Evolutionary conservation across 2,329 filamentous ascomycete genomes (phyloP).

Genomic region (Claviceps sp.): DNA sequence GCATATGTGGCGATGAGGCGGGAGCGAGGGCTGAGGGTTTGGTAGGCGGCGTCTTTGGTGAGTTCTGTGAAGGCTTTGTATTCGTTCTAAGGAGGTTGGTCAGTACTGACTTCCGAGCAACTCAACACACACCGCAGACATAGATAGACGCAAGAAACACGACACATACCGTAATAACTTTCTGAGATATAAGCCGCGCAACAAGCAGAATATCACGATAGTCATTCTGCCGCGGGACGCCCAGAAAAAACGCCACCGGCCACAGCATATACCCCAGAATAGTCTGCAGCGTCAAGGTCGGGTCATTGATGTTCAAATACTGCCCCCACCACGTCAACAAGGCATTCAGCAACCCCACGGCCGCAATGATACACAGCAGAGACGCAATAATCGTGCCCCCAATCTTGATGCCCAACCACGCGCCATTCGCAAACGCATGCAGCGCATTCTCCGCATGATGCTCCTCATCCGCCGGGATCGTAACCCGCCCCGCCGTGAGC

Average conservation of each 20-base stretch:
- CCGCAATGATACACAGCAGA: slow-evolving; percentile 70
- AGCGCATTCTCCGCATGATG: slow-evolving; percentile 66
- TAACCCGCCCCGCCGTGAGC: slow-evolving; percentile 66
- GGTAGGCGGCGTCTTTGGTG: slow-evolving; percentile 44
- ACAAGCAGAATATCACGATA: slow-evolving; percentile 55
- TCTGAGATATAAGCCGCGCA: slow-evolving; percentile 65
- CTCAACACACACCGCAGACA: no score
- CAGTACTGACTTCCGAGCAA: neutral
- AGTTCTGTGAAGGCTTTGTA: slow-evolving; percentile 58
- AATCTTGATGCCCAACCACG: slow-evolving; percentile 78
- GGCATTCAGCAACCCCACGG: slow-evolving; percentile 61
- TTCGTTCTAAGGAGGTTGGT: slow-evolving; percentile 43
- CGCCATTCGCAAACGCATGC: slow-evolving; percentile 73
- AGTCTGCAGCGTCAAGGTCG: slow-evolving; percentile 56
- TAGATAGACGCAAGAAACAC: neutral
- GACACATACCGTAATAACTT: slow-evolving; percentile 49
- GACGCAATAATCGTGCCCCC: slow-evolving; percentile 69
- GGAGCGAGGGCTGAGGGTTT: slow-evolving; percentile 52
- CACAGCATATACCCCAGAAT: slow-evolving; percentile 69
- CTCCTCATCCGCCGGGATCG: slow-evolving; percentile 68
- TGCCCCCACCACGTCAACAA: slow-evolving; percentile 73
- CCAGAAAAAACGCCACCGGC: slow-evolving; percentile 68
- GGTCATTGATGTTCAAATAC: slow-evolving; percentile 60
- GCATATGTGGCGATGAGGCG: slow-evolving; percentile 76
- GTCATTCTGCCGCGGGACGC: slow-evolving; percentile 54